Conservation (phyloP, 2,329 filamentous ascomycete genomes). For the Cladosporium sp. region DNA sequence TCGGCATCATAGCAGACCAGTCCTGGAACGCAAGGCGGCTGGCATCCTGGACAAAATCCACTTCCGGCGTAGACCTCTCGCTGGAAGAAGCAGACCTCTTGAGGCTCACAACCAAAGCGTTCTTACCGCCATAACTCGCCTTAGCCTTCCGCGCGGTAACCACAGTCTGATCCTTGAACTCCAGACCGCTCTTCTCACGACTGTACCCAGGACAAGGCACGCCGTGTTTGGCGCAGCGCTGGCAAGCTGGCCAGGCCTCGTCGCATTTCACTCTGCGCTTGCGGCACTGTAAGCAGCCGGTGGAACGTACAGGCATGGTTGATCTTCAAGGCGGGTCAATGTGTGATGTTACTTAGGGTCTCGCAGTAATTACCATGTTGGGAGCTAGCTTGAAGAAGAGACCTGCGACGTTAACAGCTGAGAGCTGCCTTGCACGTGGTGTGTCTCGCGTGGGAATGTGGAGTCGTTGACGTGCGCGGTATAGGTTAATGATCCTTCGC, state of each 20-base stretch:
- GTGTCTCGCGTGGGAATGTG: constrained; percentile 1
- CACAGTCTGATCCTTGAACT: constrained; percentile 25
- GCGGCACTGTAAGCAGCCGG: constrained; percentile 27
- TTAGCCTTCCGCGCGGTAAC: constrained; percentile 14
- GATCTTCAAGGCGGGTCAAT: not conserved
- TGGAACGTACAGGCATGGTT: constrained; percentile 36
- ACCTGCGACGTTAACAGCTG: not conserved
- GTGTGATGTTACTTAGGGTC: not conserved
- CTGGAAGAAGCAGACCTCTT: not conserved
- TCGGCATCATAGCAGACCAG: constrained; percentile 4
- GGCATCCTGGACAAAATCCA: not conserved
- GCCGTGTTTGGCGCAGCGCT: constrained; percentile 25
- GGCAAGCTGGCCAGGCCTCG: constrained; percentile 23
- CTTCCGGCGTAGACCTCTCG: not conserved
- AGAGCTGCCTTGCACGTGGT: not conserved
- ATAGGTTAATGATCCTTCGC: constrained; percentile 21
- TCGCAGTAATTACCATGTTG: constrained; percentile 5
- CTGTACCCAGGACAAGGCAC: constrained; percentile 25
- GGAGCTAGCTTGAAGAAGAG: not conserved
- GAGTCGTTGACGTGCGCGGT: constrained; percentile 15
- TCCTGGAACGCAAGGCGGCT: constrained; percentile 1
- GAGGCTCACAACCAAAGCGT: not conserved
- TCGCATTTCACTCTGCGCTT: constrained; percentile 26
- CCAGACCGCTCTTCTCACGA: constrained; percentile 22
- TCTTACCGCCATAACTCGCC: constrained; percentile 10